A percentile compares a stretch with the other conserved stretches of the same genome.
Evolutionary conservation across 2,329 filamentous ascomycete genomes (phyloP).

Genomic region (Fusarium siculi): DNA sequence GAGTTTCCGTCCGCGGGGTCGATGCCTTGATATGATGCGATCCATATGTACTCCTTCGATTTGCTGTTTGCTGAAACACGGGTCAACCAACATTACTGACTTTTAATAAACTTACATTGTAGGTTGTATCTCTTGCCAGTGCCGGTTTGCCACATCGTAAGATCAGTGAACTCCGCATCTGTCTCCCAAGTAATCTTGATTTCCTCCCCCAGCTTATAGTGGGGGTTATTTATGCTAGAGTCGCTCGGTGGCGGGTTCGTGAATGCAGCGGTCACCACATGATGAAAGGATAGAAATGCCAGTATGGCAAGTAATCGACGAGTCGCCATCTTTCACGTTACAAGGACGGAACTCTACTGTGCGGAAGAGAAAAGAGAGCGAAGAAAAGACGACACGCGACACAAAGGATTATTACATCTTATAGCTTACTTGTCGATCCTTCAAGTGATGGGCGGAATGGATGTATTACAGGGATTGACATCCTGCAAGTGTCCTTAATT

Average conservation of each 20-base stretch:
- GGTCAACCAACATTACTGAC: rapidly evolving
- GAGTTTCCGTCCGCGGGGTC: not conserved
- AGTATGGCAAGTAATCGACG: not conserved
- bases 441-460: not conserved
- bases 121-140: not conserved
- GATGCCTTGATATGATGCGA: slow-evolving; percentile 9
- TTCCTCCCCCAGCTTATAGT: not conserved
- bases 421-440: not conserved
- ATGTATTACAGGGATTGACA: not conserved
- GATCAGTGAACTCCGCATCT: not conserved
- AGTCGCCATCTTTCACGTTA: not conserved
- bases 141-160: not conserved
- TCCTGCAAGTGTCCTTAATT: not conserved
- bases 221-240: not conserved
- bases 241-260: not conserved
- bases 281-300: not conserved
- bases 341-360: no score
- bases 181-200: not conserved
- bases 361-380: no score
- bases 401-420: not conserved
- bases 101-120: not conserved
- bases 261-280: not conserved
- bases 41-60: slow-evolving; percentile 4
- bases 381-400: not conserved
- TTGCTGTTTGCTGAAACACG: not conserved